Percentiles rank a stretch among this genome's conserved stretches.
Conservation (phyloP, 2,329 filamentous ascomycete species). For the Penicillium sclerotiorum region DNA sequence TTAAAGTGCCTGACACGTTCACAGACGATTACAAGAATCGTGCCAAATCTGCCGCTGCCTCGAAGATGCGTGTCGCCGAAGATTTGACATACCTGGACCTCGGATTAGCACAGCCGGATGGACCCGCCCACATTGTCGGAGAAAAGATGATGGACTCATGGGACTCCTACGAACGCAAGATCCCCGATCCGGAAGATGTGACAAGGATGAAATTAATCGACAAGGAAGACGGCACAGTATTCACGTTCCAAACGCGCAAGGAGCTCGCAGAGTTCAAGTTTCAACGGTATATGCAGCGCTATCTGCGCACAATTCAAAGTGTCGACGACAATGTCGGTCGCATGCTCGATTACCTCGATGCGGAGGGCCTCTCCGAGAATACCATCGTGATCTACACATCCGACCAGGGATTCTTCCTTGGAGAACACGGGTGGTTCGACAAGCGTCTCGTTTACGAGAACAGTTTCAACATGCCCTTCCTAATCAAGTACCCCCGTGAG, state of each 20-base stretch:
- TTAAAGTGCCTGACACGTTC: conserved; percentile 55
- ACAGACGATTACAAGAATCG: conserved; percentile 59
- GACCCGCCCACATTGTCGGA: conserved; percentile 43
- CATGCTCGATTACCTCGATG: conserved; percentile 52
- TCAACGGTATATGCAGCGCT: conserved; percentile 60
- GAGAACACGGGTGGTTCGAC: conserved; percentile 62
- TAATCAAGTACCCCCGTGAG: conserved; percentile 50
- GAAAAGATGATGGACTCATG: conserved; percentile 31
- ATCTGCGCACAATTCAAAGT: conserved; percentile 55
- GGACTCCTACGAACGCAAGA: conserved; percentile 40
- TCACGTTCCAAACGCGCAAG: conserved; percentile 45
- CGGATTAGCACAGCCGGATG: conserved; percentile 56
- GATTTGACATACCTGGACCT: conserved; percentile 56
- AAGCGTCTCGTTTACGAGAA: conserved; percentile 63
- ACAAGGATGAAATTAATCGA: conserved; percentile 44
- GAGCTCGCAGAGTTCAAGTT: conserved; percentile 59
- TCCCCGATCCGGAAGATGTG: conserved; percentile 41
- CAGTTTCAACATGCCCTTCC: conserved; percentile 59
- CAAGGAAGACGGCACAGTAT: conserved; percentile 51
- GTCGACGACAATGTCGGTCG: conserved; percentile 58
- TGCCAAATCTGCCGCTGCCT: conserved; percentile 52
- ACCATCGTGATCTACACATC: conserved; percentile 59
- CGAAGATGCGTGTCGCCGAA: conserved; percentile 56
- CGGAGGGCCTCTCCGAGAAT: conserved; percentile 46
- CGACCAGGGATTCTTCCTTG: conserved; percentile 60